Conservation (phyloP, 2,329 filamentous ascomycete genomes). For the Cryoendolithus antarcticus region DNA sequence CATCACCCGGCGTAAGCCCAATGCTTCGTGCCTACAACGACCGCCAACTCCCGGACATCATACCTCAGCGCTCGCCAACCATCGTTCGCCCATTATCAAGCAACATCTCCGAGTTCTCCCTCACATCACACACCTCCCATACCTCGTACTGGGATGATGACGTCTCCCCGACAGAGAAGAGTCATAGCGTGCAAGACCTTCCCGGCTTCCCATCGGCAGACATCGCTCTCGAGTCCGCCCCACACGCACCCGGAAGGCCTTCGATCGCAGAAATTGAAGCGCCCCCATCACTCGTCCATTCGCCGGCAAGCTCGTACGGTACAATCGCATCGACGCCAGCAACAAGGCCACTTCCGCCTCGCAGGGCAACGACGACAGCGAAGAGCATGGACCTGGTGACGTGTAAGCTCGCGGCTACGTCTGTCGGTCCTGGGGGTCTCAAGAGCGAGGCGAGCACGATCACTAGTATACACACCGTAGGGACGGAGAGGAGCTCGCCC, state of each 20-base stretch:
- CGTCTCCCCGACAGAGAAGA: background rate
- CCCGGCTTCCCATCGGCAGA: conserved; percentile 3
- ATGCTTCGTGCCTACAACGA: conserved; percentile 9
- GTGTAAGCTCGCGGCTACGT: conserved; percentile 23
- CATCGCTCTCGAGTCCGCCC: background rate
- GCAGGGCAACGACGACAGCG: conserved; percentile 1
- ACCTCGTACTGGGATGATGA: background rate
- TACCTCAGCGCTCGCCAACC: conserved; percentile 37
- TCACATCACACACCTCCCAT: conserved; percentile 55
- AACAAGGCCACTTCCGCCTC: conserved; percentile 28
- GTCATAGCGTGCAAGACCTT: conserved; percentile 2
- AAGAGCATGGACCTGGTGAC: conserved; percentile 32
- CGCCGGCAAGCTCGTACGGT: conserved; percentile 33
- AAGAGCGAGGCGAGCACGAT: conserved; percentile 21
- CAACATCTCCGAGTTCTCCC: conserved; percentile 31
- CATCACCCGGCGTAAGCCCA: conserved; percentile 20
- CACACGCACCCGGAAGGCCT: conserved; percentile 2
- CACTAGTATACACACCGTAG: conserved; percentile 19
- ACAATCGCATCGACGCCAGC: conserved; percentile 28
- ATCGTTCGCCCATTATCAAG: conserved; percentile 23
- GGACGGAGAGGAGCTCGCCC: conserved; percentile 10
- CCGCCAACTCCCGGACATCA: conserved; percentile 26
- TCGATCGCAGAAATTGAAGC: conserved; percentile 22
- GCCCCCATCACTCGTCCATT: conserved; percentile 33
- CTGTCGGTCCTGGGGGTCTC: conserved; percentile 7